Base-by-base conservation (phyloP, 2,329 filamentous ascomycete genomes). In the Didymella lethalis region DNA sequence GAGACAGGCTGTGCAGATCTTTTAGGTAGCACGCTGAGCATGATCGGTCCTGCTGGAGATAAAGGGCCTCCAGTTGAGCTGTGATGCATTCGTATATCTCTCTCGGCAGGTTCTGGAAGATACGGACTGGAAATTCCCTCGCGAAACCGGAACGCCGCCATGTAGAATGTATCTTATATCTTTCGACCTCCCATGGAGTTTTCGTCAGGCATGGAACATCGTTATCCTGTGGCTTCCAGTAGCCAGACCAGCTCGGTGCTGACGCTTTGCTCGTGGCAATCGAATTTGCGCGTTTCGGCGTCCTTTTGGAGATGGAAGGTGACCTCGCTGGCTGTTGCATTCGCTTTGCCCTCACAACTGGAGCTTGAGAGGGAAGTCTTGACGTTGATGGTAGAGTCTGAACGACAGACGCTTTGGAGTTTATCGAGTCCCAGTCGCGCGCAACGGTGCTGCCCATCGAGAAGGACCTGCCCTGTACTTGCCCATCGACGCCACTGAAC, bases 1-100 rank as follows among this genome's bases (percentile, higher is more conserved):
- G 70, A 47, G 83, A 80, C 29, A 87, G 74, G 47, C 80, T 80
- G 62, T 80, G 78, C 20, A 88, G 70, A 67, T 88, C 85, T 54
- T 79, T 78, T 62, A 85, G 77, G 61, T 83, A 84, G 65, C 84
- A 86, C 52, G 82, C 81, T 44, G 81, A 75, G 68, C 85, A 86
- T 32, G 82, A 77, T 23, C 68, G 64, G 3, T 69, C 57, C 16
- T 66, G 63, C 31, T 14, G 58, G 38, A 64, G 63, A 45, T 86
- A 81, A 26, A 83, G 64, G 8, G 70, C 65, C 53, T 83, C 78
- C 36, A 87, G 67, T 55, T 85, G 82, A 32, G 78, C 73, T 11
- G 86, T 62, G 36, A 88, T 84, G 56, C 80, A 83, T 55, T 84
- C 81, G 61, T 85, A 86, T 4, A 87, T 81, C 59, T 84, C 81